Evolutionary conservation across 2,329 filamentous ascomycete species (phyloP), one percentile per base, ranked within the genome.

Genomic region (Microcyclospora pomicola): DNA sequence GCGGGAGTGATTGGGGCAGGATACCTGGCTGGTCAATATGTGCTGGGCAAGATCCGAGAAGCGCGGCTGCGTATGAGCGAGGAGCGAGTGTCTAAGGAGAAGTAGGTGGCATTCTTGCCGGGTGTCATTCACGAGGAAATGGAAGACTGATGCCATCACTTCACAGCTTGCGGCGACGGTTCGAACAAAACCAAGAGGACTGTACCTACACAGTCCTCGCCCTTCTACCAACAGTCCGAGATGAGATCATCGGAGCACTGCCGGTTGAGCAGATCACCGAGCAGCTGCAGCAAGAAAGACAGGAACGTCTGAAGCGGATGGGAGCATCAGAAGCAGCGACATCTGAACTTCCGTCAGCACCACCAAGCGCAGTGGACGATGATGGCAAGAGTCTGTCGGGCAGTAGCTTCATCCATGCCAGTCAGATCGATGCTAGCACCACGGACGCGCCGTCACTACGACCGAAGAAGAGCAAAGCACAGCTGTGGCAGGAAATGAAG

Each of bases 121-220:
- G 4, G 5, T 31, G 9, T 31, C 30, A 4, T 4, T n/a, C 9
- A 9, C 30, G 30, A n/a, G 4, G 30, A n/a, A 9, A n/a, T 36
- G 16, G 15, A 13, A 37, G 19, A 38, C 36, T 38, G 37, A 49
- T 36, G 41, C 19, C 19, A 38, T 30, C 24, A 33, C 19, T 31
- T 14, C 9, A 35, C 52, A 96, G 88, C 62, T 74, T 98, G 44
- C 86, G 87, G 36, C 82, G 91, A 42, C 82, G 91, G 55, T 98
- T 98, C 64, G 85, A 96, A 61, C 91, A 98, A 63, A 98, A 98
- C 61, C 91, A 98, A 59, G 88, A 94, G 59, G 91, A 98, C 63
- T 98, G 91, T 64, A 95, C 88, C 34, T 95, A 92, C 59, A 98
- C 91, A 29, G 86, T 96, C 33, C 77, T 96, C n/a, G 91, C 88